phyloP scores from a whole-genome alignment of 306 rosid genomes.

The Rosa multiflora region DNA sequence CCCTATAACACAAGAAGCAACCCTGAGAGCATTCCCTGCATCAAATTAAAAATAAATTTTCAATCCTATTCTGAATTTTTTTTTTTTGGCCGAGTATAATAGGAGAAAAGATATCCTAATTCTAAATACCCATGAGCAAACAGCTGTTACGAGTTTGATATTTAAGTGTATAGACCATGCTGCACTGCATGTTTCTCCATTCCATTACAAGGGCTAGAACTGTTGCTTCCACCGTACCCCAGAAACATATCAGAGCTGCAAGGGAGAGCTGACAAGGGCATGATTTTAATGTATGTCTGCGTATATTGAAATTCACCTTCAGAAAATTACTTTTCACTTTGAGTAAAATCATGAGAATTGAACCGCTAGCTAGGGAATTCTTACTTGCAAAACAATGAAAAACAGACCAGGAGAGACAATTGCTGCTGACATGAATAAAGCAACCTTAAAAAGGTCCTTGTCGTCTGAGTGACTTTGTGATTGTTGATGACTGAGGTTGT shows the following conservation, averaged over 20 bases:
- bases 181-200: constrained; percentile 8
- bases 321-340: background rate
- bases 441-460: constrained; percentile 23
- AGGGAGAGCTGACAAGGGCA: constrained; percentile 46
- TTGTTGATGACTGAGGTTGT: background rate
- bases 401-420: constrained; percentile 41
- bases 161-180: constrained; percentile 41
- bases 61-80: background rate
- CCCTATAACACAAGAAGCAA: constrained; percentile 31
- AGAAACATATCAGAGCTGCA: constrained; percentile 39
- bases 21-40: constrained; percentile 45
- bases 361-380: background rate
- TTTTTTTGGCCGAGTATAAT: background rate
- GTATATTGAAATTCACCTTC: background rate
- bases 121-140: constrained; percentile 31
- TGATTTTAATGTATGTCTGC: constrained; percentile 38
- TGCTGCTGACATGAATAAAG: constrained; percentile 30
- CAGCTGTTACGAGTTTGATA: constrained; percentile 24
- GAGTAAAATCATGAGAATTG: too few relatives aligned
- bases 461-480: background rate
- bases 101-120: background rate
- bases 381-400: constrained; percentile 48
- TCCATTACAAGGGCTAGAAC: constrained; percentile 37
- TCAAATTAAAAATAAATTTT: background rate
- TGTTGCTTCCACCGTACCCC: constrained; percentile 34